Conservation (phyloP, 495 filamentous ascomycete genomes). For the Talaromyces stipitatus region DNA sequence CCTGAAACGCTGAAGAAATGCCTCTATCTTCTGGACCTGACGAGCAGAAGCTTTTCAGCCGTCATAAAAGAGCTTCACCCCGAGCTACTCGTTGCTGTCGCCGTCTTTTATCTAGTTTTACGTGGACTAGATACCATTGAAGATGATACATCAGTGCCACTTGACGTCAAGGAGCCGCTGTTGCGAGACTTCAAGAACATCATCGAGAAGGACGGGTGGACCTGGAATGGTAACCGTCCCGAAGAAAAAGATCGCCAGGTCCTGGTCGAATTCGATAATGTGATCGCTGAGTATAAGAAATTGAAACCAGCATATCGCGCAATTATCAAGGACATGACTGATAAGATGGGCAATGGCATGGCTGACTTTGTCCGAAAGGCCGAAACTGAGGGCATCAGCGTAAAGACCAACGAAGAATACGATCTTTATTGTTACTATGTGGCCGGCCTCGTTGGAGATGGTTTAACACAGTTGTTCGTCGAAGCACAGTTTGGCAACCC, state of each 20-base stretch:
- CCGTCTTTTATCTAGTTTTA: constrained; percentile 88
- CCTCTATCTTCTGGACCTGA: constrained; percentile 79
- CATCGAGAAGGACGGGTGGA: constrained; percentile 83
- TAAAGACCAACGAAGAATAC: constrained; percentile 80
- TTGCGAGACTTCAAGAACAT: constrained; percentile 72
- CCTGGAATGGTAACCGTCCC: constrained; percentile 73
- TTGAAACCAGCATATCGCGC: constrained; percentile 75
- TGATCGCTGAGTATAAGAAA: constrained; percentile 82
- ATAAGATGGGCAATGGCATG: constrained; percentile 98
- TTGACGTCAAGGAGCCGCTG: constrained; percentile 76
- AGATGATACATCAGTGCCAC: constrained; percentile 90
- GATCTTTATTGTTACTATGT: constrained; percentile 97
- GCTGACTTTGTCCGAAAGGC: constrained; percentile 85
- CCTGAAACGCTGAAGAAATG: constrained; percentile 64
- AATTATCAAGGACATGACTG: constrained; percentile 90
- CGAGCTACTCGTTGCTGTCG: constrained; percentile 82
- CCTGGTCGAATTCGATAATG: constrained; percentile 81
- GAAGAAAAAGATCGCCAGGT: constrained; percentile 92
- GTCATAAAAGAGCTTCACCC: constrained; percentile 95
- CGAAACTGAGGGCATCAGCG: constrained; percentile 66
- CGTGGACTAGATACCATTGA: constrained; percentile 94
- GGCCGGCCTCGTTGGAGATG: constrained; percentile 92
- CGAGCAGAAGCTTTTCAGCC: constrained; percentile 84
- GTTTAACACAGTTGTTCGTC: constrained; percentile 84
- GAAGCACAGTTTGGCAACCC: constrained; percentile 83